Evolutionary conservation across 2,329 filamentous ascomycete species (phyloP), one percentile per base, ranked within the genome.

Genomic region (Graphilbum ipis-grandicollis): DNA sequence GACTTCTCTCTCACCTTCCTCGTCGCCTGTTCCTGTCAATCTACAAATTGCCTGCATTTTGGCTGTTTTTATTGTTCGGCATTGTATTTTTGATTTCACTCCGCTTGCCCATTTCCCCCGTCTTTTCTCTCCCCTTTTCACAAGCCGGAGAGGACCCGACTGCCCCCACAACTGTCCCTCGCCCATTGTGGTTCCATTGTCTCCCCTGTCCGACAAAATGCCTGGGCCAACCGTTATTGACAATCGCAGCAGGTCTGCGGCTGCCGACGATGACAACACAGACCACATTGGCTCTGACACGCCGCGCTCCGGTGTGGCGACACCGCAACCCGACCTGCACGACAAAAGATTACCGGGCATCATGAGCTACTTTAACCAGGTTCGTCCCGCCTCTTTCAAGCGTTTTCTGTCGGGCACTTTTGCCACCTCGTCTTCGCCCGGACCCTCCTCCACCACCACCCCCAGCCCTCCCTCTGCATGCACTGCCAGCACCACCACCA

Each of bases 351-450:
- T 93, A 55, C 90, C 90, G 48, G 83, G 85, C 56, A 93, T 96
- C 65, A 79, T 90, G 71, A 92, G 79, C 68, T 94, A 90, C 69
- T 93, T 96, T 71, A 80, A 79, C 66, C 90, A 98, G 88, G 90
- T 98, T 93, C 78, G 90, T 94, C 71, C 72, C 68, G 74, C 71
- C 66, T 74, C 76, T 75, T 69, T 71, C 68, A 59, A 64, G 48
- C 54, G 56, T 55, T 57, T 56, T 50, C 55, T 55, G 47, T 56
- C 53, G 48, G 49, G 54, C 47, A 51, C 50, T 41, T 56, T 54
- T 48, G 51, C 52, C 51, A 49, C 56, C 52, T 49, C 48, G 42
- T 48, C 50, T 33, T 39, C 45, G 43, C 47, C 50, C 31, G 39
- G 44, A 34, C 36, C 43, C 32, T 39, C 47, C 23, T 39, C 47